Evolutionary conservation across 192 early-diverging fungal genomes (phyloP).

Genomic region (Coemansia sp.): DNA sequence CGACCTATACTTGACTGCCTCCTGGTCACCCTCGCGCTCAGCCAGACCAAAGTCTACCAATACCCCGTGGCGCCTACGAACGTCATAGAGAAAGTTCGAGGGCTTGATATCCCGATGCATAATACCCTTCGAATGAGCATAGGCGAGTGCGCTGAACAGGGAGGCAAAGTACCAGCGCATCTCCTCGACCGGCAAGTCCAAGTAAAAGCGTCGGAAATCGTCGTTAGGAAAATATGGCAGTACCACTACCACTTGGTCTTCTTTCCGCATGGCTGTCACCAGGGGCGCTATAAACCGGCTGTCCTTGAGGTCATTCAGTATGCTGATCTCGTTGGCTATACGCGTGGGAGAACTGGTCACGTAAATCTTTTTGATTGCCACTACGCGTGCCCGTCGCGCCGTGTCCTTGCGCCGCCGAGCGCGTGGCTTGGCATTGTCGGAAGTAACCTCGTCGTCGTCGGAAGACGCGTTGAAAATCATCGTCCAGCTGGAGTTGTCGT

Average conservation of each 20-base stretch:
- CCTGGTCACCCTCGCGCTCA: constrained; percentile 59
- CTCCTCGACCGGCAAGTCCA: constrained; percentile 62
- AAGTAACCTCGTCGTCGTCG: constrained; percentile 5
- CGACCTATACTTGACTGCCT: constrained; percentile 30
- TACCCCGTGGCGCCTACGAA: constrained; percentile 69
- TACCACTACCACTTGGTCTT: constrained; percentile 82
- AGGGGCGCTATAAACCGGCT: constrained; percentile 75
- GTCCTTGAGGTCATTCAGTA: constrained; percentile 73
- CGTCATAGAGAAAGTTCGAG: constrained; percentile 90
- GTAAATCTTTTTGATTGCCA: constrained; percentile 90
- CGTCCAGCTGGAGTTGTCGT: constrained; percentile 73
- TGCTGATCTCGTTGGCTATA: constrained; percentile 81
- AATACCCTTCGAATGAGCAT: constrained; percentile 70
- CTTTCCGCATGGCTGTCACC: constrained; percentile 75
- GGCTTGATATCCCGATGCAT: constrained; percentile 96
- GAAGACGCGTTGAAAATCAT: constrained; percentile 35
- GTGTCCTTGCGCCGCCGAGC: constrained; percentile 1
- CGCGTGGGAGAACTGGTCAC: constrained; percentile 76
- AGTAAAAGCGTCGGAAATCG: constrained; percentile 78
- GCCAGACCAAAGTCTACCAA: constrained; percentile 95
- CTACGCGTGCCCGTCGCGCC: constrained; percentile 45
- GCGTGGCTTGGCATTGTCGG: constrained; percentile 5
- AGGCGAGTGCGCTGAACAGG: constrained; percentile 70
- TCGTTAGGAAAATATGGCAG: constrained; percentile 84
- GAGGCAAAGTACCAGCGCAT: constrained; percentile 78